phyloP scores from a whole-genome alignment of 495 filamentous ascomycete genomes.

The Schizothecium vesticola region DNA sequence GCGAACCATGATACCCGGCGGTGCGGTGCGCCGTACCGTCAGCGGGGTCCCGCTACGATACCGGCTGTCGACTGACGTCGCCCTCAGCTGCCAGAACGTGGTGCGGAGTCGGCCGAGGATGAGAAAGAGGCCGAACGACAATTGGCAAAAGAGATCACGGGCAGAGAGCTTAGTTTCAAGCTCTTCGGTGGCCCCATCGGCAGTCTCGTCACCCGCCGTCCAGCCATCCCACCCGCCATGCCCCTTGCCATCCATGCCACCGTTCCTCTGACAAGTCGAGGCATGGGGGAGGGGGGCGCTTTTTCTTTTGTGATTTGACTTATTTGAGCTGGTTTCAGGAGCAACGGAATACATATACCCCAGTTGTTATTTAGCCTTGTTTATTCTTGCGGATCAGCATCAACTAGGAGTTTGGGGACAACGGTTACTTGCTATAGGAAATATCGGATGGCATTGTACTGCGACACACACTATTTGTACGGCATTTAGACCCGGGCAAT shows the following conservation, averaged over 20 bases:
- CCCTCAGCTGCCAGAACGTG: conserved; percentile 38
- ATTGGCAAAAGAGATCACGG: conserved; percentile 12
- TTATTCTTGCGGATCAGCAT: background rate
- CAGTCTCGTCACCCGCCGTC: background rate
- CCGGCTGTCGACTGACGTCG: conserved; percentile 37
- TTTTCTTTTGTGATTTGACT: background rate
- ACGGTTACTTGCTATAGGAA: background rate
- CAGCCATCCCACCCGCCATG: background rate
- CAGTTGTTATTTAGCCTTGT: background rate
- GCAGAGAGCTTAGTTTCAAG: conserved; percentile 17
- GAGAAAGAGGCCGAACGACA: conserved; percentile 32
- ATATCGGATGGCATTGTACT: background rate
- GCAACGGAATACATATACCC: background rate
- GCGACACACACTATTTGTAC: background rate
- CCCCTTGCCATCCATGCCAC: background rate
- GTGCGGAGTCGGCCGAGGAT: conserved; percentile 38
- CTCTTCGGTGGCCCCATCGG: conserved; percentile 3
- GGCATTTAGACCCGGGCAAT: background rate
- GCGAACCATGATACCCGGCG: conserved; percentile 23
- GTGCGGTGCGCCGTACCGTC: conserved; percentile 30
- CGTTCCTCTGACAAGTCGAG: background rate
- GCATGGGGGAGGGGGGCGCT: too few species aligned
- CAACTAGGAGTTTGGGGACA: background rate
- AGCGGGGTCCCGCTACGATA: conserved; percentile 28
- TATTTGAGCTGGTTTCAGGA: background rate